Percentiles rank a stretch among this genome's conserved stretches.
Evolutionary conservation across 2,329 filamentous ascomycete genomes (phyloP).

Genomic region (Alternaria sp.): DNA sequence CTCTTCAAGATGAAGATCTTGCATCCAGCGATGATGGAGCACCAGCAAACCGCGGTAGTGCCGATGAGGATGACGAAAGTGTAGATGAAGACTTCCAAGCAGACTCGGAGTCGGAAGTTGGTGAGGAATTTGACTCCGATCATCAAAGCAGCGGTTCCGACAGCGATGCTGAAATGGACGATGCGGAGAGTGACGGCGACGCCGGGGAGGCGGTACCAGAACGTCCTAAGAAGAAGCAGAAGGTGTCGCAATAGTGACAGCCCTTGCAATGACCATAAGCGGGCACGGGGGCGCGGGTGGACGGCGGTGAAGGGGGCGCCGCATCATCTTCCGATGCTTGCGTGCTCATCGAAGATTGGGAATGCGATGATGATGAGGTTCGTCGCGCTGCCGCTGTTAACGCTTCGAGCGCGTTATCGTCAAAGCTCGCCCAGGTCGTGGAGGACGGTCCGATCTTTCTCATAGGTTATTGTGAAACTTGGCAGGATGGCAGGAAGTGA

Average conservation of each 20-base stretch:
- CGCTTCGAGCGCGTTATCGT: slow-evolving; percentile 11
- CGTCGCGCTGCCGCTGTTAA: slow-evolving; percentile 20
- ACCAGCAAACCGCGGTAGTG: slow-evolving; percentile 82
- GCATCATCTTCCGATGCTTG: slow-evolving; percentile 31
- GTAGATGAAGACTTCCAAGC: slow-evolving; percentile 96
- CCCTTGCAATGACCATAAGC: slow-evolving; percentile 10
- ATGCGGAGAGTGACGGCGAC: slow-evolving; percentile 65
- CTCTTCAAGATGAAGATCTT: slow-evolving; percentile 83
- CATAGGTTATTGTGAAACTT: slow-evolving; percentile 29
- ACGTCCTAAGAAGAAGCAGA: slow-evolving; percentile 72
- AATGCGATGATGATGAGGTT: slow-evolving; percentile 33
- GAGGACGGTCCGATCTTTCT: slow-evolving; percentile 29
- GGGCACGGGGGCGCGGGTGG: slow-evolving; percentile 20
- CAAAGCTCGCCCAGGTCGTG: slow-evolving; percentile 15
- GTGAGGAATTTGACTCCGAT: slow-evolving; percentile 92
- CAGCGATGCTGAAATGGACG: slow-evolving; percentile 71
- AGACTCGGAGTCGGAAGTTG: slow-evolving; percentile 92
- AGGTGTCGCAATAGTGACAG: slow-evolving; percentile 54
- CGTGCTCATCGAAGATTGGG: slow-evolving; percentile 25
- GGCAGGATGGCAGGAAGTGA: slow-evolving; percentile 23
- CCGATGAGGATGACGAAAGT: slow-evolving; percentile 95
- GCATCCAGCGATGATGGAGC: slow-evolving; percentile 80
- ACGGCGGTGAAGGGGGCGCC: slow-evolving; percentile 32
- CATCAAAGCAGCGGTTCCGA: slow-evolving; percentile 85
- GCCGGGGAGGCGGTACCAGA: slow-evolving; percentile 61